Base-by-base conservation (phyloP, 805 yeast genomes). In the Candida coquimbonensis region DNA sequence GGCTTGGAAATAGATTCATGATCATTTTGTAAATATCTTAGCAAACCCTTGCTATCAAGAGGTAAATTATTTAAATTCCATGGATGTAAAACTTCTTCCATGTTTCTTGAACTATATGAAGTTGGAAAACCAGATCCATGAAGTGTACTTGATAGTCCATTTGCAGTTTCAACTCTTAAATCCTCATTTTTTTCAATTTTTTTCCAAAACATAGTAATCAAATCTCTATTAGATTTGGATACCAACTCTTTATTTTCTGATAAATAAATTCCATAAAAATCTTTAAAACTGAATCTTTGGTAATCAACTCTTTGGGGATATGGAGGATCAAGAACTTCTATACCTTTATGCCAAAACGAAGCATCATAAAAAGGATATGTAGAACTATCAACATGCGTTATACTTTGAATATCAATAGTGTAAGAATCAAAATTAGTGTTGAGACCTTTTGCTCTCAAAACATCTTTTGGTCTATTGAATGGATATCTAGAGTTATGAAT, bases 31-130 rank as follows among this genome's bases (percentile, higher is more conserved):
- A 68, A 46, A 42, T 69, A 77, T 33, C 69, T 63, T 25, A 81
- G 56, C 9, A 81, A 45, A 0, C 84, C 77, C 25, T 73, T 63
- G 3, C 76, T 74, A 34, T 67, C 59, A 7, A 72, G 52, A 3
- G 86, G 75, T 3, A 82, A 29, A 55, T 80, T 79, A 47, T 75
- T 72, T 40, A 81, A 57, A 50, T 80, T 80, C 84, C 87, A 83
- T 0, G 78, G 77, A 44, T 47, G 40, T 2, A 31, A 57, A 3
- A 68, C 54, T 13, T 51, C 46, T 4, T 52, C 44, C 29, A 24
- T 19, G 16, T 16, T 16, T n/a, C 19, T 19, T 14, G 27, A n/a
- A 9, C 27, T 33, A 11, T 39, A 35, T 2, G 51, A 33, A 2
- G 54, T 50, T 3, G 65, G 60, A 44, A 66, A 64, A 1, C 70